Evolutionary conservation across 441 rosid genomes (phyloP).

Genomic region (Erysimum pusillum): DNA sequence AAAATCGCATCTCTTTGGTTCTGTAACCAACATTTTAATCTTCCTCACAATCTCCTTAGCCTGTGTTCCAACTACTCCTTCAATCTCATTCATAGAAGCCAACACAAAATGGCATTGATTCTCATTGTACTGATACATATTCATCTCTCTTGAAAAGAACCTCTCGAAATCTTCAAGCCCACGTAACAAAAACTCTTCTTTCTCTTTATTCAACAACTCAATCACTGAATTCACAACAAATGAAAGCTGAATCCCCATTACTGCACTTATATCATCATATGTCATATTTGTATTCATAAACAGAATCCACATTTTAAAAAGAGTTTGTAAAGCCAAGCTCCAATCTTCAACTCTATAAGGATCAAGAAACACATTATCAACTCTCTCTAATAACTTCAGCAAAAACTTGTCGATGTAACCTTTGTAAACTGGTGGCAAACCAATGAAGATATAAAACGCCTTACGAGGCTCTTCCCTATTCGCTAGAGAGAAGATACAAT

Average conservation of each 20-base stretch:
- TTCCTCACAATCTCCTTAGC: neutral
- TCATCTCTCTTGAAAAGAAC: slow-evolving; percentile 19
- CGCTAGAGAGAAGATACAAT: neutral
- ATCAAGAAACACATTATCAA: neutral
- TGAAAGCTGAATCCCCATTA: neutral
- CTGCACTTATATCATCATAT: neutral
- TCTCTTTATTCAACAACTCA: neutral
- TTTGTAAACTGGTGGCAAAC: neutral
- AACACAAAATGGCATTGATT: slow-evolving; percentile 8
- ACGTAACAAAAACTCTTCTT: slow-evolving; percentile 4
- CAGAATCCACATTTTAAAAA: slow-evolving; percentile 23
- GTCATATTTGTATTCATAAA: neutral
- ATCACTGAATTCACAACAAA: slow-evolving; percentile 5
- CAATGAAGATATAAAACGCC: slow-evolving; percentile 1
- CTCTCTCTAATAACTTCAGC: neutral
- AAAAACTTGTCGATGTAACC: neutral
- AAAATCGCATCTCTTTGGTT: neutral
- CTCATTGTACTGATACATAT: neutral
- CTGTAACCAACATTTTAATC: neutral
- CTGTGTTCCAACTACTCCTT: neutral
- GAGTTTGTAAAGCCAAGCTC: neutral
- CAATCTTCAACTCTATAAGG: neutral
- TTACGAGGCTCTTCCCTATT: neutral
- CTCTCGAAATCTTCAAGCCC: slow-evolving; percentile 32
- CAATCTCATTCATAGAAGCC: neutral